phyloP scores from a whole-genome alignment of 2,329 filamentous ascomycete genomes.

The Elsinoe batatas region DNA sequence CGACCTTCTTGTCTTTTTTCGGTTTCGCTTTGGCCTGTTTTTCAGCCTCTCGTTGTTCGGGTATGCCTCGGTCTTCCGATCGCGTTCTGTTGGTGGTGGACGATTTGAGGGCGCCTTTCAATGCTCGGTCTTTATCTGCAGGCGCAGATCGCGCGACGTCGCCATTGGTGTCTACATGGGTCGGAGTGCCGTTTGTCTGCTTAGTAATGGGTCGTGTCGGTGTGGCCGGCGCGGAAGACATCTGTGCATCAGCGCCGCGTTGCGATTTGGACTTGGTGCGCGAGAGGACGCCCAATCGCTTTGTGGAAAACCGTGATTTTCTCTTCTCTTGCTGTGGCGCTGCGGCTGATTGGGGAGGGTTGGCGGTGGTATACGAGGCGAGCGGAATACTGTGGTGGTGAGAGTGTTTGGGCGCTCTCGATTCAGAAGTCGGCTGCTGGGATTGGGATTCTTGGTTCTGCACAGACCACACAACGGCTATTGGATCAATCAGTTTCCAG shows the following conservation, averaged over 20 bases:
- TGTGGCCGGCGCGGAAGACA: conserved; percentile 16
- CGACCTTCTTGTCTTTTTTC: conserved; percentile 15
- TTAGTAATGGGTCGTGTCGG: conserved; percentile 12
- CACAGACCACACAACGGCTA: conserved; percentile 8
- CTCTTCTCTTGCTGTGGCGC: conserved; percentile 4
- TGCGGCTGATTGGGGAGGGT: not conserved
- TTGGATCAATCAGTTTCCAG: conserved; percentile 10
- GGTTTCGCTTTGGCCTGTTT: conserved; percentile 11
- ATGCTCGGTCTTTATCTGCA: conserved; percentile 53
- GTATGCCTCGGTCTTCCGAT: conserved; percentile 55
- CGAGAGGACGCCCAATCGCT: conserved; percentile 15
- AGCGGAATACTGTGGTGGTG: conserved; percentile 1
- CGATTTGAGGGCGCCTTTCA: conserved; percentile 57
- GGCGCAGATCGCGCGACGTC: conserved; percentile 8
- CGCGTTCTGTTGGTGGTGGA: conserved; percentile 50
- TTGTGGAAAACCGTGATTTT: conserved; percentile 14
- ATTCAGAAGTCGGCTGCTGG: not conserved
- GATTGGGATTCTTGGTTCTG: not conserved
- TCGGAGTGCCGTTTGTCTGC: conserved; percentile 13
- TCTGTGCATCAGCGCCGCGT: conserved; percentile 29
- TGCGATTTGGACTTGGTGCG: conserved; percentile 14
- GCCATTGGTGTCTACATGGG: conserved; percentile 7
- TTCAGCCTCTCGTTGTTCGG: conserved; percentile 25
- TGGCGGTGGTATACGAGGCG: conserved; percentile 5
- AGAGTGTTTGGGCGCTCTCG: conserved; percentile 11